These are phyloP conservation scores for Beauveria rudraprayagi DNA, from an alignment of 2,329 filamentous ascomycete genomes.

Conservation along the genomic window DNA sequence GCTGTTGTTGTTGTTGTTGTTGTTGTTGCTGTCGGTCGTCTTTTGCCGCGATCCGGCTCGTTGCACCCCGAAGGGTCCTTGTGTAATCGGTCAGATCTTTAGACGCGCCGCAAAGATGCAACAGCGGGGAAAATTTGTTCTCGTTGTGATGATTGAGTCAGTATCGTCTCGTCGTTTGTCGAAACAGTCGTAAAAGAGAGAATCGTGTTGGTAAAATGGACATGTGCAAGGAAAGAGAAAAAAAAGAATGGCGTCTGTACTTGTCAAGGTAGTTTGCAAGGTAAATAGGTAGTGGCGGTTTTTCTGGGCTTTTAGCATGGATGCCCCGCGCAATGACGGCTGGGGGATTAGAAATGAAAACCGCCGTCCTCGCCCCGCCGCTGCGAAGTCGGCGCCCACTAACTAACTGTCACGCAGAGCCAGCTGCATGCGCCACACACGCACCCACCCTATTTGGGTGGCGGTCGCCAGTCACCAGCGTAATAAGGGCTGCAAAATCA, in stretches of 20 bases:
- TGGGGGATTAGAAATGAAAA: constrained; percentile 9
- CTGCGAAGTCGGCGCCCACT: constrained; percentile 9
- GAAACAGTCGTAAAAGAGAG: too few species aligned
- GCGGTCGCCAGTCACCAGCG: too few species aligned
- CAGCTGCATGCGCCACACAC: too few species aligned
- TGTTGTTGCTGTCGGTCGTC: not conserved
- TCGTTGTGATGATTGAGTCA: not conserved
- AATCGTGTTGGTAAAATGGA: too few species aligned
- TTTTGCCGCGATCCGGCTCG: not conserved
- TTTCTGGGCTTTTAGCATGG: not conserved
- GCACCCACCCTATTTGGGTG: too few species aligned
- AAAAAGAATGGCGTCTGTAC: too few species aligned
- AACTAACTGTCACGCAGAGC: too few species aligned
- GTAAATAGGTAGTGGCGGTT: not conserved
- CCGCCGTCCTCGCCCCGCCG: not conserved
- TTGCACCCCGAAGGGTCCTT: not conserved
- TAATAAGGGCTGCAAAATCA: too few species aligned
- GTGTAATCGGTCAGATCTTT: not conserved
- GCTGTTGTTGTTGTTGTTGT: not conserved
- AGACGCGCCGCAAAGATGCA: too few species aligned
- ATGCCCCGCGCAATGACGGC: constrained; percentile 6
- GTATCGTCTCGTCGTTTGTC: too few species aligned
- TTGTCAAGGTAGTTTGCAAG: too few species aligned
- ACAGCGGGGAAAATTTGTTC: not conserved
- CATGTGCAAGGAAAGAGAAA: too few species aligned